Conservation (phyloP, 805 yeast genomes). For the Myxozyma neotropica region DNA sequence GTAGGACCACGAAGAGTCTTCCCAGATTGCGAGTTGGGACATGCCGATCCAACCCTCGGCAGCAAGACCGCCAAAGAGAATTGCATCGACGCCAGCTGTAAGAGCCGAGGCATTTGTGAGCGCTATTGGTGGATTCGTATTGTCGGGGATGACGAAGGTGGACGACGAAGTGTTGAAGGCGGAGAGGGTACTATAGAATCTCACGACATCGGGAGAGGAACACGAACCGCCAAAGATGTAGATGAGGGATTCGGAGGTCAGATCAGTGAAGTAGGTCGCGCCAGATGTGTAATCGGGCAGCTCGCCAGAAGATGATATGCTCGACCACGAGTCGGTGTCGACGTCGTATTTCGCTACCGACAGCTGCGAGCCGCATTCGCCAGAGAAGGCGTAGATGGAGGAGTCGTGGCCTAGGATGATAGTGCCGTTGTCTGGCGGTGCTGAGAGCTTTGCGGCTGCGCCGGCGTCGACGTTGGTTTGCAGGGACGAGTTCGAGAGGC, state of each 20-base stretch:
- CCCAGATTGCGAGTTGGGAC: constrained; percentile 66
- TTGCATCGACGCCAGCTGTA: constrained; percentile 21
- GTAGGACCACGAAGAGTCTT: constrained; percentile 75
- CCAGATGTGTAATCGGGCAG: constrained; percentile 15
- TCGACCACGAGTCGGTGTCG: constrained; percentile 12
- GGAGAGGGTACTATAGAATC: constrained; percentile 17
- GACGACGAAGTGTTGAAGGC: constrained; percentile 16
- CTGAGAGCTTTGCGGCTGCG: constrained; percentile 32
- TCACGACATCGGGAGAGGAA: not conserved
- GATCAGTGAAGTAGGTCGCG: constrained; percentile 15
- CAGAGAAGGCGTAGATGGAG: constrained; percentile 36
- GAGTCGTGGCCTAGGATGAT: constrained; percentile 37
- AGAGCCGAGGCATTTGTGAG: constrained; percentile 37
- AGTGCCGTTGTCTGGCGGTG: constrained; percentile 39
- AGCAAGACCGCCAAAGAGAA: constrained; percentile 67
- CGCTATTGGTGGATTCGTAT: constrained; percentile 36
- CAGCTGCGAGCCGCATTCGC: constrained; percentile 25
- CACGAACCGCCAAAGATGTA: constrained; percentile 33
- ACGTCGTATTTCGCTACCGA: constrained; percentile 12
- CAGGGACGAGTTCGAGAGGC: constrained; percentile 14
- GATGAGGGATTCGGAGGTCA: constrained; percentile 7
- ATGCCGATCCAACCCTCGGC: constrained; percentile 67
- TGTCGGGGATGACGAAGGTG: constrained; percentile 11
- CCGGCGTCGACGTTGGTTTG: constrained; percentile 8
- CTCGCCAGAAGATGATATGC: not conserved